These are phyloP conservation scores for Capronia americana DNA, from an alignment of 2,329 filamentous ascomycete genomes.

Conservation along the genomic window DNA sequence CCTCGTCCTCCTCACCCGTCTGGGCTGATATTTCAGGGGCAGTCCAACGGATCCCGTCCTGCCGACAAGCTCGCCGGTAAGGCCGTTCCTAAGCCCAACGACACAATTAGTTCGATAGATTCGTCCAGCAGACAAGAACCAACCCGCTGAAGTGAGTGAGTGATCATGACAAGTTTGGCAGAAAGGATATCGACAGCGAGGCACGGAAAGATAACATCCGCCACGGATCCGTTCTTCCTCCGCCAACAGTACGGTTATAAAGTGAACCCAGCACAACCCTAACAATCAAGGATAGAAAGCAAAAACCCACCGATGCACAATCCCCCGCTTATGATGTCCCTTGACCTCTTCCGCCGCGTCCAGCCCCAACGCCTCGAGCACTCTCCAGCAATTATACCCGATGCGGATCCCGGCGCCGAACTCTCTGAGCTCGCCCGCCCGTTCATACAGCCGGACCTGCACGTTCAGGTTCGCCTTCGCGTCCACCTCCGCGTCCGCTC, in stretches of 20 bases:
- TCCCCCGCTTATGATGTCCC: slow-evolving; percentile 45
- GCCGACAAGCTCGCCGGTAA: slow-evolving; percentile 42
- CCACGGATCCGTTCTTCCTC: no score
- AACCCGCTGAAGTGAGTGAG: no score
- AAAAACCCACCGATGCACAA: slow-evolving; percentile 41
- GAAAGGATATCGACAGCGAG: no score
- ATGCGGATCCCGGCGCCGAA: slow-evolving; percentile 58
- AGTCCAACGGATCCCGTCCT: slow-evolving; percentile 21
- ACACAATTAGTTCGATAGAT: no score
- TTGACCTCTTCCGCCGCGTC: slow-evolving; percentile 47
- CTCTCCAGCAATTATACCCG: slow-evolving; percentile 56
- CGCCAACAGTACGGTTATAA: no score
- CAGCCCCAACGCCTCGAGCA: slow-evolving; percentile 53
- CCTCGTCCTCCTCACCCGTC: slow-evolving; percentile 45
- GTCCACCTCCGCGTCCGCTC: not conserved
- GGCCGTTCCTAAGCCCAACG: slow-evolving; percentile 42
- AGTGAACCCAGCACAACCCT: no score
- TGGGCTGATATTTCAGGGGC: slow-evolving; percentile 37
- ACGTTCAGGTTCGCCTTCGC: slow-evolving; percentile 44
- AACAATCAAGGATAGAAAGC: no score
- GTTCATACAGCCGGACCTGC: slow-evolving; percentile 54
- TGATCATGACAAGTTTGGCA: no score
- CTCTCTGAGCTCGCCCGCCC: slow-evolving; percentile 54
- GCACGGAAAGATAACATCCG: no score
- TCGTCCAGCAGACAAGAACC: no score